Base-by-base conservation (phyloP, 2,329 filamentous ascomycete genomes). In the Colletotrichum coccodes region DNA sequence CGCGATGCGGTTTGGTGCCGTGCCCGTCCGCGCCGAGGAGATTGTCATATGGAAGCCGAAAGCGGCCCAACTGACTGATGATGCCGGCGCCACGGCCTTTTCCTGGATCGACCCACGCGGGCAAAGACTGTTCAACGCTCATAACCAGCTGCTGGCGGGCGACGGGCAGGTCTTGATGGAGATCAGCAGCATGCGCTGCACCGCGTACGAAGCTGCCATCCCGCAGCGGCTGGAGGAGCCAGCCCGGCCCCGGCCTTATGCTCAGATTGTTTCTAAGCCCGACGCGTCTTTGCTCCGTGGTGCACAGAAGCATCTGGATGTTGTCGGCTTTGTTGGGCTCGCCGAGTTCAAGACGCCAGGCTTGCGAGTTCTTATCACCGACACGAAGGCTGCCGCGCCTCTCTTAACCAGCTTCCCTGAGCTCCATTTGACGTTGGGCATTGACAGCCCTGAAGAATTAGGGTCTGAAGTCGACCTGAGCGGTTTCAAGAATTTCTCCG, bases 201-300 rank as follows among this genome's bases (percentile, higher is more conserved):
- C 71, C 7, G 50, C 30, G 9, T 78, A 78, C 59, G 77, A 79
- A 53, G 77, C 75, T 12, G 76, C 74, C 3, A 72, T 79, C 9
- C 74, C 76, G 1, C 75, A 75, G 57, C 71, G 47, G 56, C 60
- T 1, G 68, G 70, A 21, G 53, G 49, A 5, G 61, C 68, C 3
- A 53, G 73, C 8, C 49, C 66, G 54, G 60, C 70, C 14, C 70
- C 68, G 11, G 52, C 72, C 74, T 2, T 77, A 76, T 53, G 73
- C 73, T 2, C 71, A 75, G 61, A 73, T 78, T 70, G 58, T 57
- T 26, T 78, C 74, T 74, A 62, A 73, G 44, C 72, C 66, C 11
- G 76, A 77, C 52, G 49, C n/a, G n/a, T 71, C 9, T 38, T 70
- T 11, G 59, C 34, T 53, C 7, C 16, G 16, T 18, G 56, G 11